phyloP scores from a whole-genome alignment of 192 early-diverging fungal species.

The Coemansia umbellata region DNA sequence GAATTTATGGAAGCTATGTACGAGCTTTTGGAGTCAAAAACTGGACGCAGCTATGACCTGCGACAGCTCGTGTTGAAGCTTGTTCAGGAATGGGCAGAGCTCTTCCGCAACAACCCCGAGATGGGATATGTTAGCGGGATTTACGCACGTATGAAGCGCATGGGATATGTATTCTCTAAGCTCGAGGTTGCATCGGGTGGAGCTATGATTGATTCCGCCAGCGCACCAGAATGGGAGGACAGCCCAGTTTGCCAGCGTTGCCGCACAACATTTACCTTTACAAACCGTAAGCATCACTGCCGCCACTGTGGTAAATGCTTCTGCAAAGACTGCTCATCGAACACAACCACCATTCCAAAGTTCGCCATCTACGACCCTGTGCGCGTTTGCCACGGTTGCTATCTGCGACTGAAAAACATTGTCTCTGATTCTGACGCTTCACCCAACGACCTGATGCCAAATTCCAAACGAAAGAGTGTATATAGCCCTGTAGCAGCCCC shows the following conservation, averaged over 20 bases:
- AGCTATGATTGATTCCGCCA: slow-evolving; percentile 80
- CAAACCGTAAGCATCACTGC: slow-evolving; percentile 98
- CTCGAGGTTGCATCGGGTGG: slow-evolving; percentile 56
- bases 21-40: slow-evolving; percentile 53
- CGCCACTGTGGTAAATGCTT: slow-evolving; percentile 94
- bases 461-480: background rate
- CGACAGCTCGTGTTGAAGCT: slow-evolving; percentile 66
- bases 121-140: slow-evolving; percentile 76
- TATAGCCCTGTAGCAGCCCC: background rate
- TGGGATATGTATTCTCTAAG: slow-evolving; percentile 70
- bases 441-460: slow-evolving; percentile 2
- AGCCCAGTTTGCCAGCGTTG: slow-evolving; percentile 92
- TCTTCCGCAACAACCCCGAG: slow-evolving; percentile 74
- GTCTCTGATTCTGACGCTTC: slow-evolving; percentile 25
- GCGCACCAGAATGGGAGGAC: slow-evolving; percentile 96
- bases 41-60: slow-evolving; percentile 70
- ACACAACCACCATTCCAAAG: slow-evolving; percentile 75
- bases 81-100: slow-evolving; percentile 88
- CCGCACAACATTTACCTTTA: slow-evolving; percentile 85
- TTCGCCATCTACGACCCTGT: slow-evolving; percentile 86
- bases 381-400: slow-evolving; percentile 94
- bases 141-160: slow-evolving; percentile 73
- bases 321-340: slow-evolving; percentile 91
- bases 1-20: slow-evolving; percentile 89
- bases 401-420: slow-evolving; percentile 66